Percentiles rank a stretch among this genome's conserved stretches.
Evolutionary conservation across 2,329 filamentous ascomycete species (phyloP).

Genomic region (Penicillium concentricum): DNA sequence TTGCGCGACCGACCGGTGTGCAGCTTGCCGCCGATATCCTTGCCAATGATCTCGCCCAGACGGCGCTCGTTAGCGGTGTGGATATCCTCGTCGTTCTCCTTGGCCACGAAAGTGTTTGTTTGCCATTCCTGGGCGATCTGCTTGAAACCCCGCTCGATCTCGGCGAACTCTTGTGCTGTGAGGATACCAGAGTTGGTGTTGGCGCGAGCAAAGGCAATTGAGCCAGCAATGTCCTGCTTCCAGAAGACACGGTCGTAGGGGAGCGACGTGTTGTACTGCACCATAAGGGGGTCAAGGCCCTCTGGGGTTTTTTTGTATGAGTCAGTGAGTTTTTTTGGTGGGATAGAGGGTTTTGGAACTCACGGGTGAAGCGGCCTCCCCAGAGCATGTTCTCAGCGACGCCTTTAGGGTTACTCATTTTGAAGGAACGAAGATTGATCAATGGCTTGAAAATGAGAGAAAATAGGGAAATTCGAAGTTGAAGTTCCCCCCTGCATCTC

Average conservation of each 20-base stretch:
- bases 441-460: slow-evolving; percentile 7
- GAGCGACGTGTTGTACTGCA: slow-evolving; percentile 78
- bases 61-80: slow-evolving; percentile 72
- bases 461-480: slow-evolving; percentile 5
- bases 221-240: slow-evolving; percentile 76
- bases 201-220: slow-evolving; percentile 77
- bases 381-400: slow-evolving; percentile 56
- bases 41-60: slow-evolving; percentile 80
- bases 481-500: slow-evolving; percentile 7
- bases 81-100: slow-evolving; percentile 56
- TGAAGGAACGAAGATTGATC: slow-evolving; percentile 16
- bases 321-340: slow-evolving; percentile 16
- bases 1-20: slow-evolving; percentile 87
- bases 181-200: slow-evolving; percentile 76
- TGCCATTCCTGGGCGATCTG: slow-evolving; percentile 52
- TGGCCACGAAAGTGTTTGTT: slow-evolving; percentile 36
- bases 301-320: slow-evolving; percentile 49
- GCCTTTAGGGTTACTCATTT: slow-evolving; percentile 38
- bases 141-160: slow-evolving; percentile 70
- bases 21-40: slow-evolving; percentile 80
- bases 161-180: slow-evolving; percentile 67
- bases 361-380: slow-evolving; percentile 62
- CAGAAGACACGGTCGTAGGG: slow-evolving; percentile 76
- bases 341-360: slow-evolving; percentile 16
- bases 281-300: slow-evolving; percentile 81